These are phyloP conservation scores for Bassia scoparia DNA, from an alignment of 148 eudicot species.

Conservation along the genomic window DNA sequence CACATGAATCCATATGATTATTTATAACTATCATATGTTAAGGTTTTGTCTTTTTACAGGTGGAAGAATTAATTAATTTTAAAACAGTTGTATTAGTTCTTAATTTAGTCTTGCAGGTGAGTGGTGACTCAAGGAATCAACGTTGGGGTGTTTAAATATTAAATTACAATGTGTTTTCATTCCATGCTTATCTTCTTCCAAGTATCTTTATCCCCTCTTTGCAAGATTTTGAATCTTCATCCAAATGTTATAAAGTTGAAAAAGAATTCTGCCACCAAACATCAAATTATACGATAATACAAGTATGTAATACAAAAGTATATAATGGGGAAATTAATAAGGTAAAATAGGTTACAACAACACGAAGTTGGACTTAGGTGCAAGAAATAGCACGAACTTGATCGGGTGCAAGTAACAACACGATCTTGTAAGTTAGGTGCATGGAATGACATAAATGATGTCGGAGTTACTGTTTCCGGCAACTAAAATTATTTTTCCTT, in stretches of 20 bases:
- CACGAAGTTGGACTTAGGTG: too few relatives aligned
- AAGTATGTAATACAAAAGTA: too few relatives aligned
- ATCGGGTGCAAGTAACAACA: too few relatives aligned
- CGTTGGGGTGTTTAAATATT: background rate
- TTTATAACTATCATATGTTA: background rate
- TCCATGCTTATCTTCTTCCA: conserved; percentile 9
- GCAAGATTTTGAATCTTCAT: background rate
- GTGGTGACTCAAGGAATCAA: too few relatives aligned
- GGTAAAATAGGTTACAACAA: too few relatives aligned
- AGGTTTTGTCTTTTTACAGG: background rate
- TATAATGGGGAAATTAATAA: too few relatives aligned
- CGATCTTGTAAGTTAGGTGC: too few relatives aligned
- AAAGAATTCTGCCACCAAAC: background rate
- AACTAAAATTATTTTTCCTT: too few relatives aligned
- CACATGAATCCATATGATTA: background rate
- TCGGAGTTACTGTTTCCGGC: too few relatives aligned
- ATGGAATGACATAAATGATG: too few relatives aligned
- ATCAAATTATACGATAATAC: background rate
- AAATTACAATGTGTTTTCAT: background rate
- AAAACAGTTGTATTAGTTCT: background rate
- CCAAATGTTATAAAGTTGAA: background rate
- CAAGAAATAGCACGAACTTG: too few relatives aligned
- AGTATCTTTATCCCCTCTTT: background rate
- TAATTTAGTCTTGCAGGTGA: too few relatives aligned
- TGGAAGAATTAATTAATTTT: background rate